Conservation (phyloP, 768 basidiomycete species). For the Roridomyces roridus region DNA sequence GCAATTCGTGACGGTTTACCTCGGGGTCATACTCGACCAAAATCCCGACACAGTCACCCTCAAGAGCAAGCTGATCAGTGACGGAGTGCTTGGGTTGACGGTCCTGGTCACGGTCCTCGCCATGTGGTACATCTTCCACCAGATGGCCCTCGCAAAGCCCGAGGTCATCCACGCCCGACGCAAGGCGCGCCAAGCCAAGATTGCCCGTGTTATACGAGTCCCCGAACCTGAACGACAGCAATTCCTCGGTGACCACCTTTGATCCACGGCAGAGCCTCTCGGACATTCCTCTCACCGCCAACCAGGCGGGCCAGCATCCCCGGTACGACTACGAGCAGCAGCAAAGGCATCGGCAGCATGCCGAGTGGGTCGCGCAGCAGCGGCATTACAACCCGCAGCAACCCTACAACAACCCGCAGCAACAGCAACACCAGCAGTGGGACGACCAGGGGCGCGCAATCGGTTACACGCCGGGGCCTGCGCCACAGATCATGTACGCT, state of each 20-base stretch:
- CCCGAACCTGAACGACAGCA: constrained; percentile 23
- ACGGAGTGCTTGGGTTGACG: constrained; percentile 71
- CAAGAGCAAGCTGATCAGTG: constrained; percentile 69
- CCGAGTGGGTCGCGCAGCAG: constrained; percentile 40
- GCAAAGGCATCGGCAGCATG: constrained; percentile 21
- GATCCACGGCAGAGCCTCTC: constrained; percentile 15
- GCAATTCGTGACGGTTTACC: constrained; percentile 91
- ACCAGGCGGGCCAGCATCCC: constrained; percentile 6
- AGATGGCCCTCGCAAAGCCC: constrained; percentile 75
- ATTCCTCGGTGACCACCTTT: constrained; percentile 2
- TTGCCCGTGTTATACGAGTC: neutral
- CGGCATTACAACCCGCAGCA: constrained; percentile 42
- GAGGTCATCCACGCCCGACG: constrained; percentile 71
- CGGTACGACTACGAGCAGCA: constrained; percentile 26
- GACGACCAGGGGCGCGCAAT: constrained; percentile 54
- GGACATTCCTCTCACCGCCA: constrained; percentile 24
- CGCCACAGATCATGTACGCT: constrained; percentile 43
- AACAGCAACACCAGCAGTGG: constrained; percentile 53
- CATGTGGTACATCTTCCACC: constrained; percentile 82
- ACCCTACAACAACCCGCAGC: constrained; percentile 42
- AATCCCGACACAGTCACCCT: constrained; percentile 44
- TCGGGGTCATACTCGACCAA: constrained; percentile 79
- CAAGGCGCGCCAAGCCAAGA: constrained; percentile 63
- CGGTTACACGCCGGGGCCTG: constrained; percentile 52
- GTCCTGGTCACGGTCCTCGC: constrained; percentile 74